Evolutionary conservation across 2,329 filamentous ascomycete species (phyloP), one percentile per base, ranked within the genome.

Genomic region (Fusarium poae): DNA sequence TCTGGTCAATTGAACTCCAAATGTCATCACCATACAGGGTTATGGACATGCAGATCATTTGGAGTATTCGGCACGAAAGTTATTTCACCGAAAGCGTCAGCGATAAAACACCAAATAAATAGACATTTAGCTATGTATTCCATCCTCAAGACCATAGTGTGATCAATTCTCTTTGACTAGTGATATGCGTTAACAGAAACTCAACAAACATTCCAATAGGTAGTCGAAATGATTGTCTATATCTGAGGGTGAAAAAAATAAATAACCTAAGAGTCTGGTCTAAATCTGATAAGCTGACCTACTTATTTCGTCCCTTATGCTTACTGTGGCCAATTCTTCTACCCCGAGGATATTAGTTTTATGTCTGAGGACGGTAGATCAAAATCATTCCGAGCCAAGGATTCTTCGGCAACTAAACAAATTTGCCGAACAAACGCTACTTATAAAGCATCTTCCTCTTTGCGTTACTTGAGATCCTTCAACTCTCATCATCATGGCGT

Each of bases 361-460:
- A 7, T 20, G 11, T 7, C 35, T 12, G 35, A 20, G 35, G 12
- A n/a, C 35, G 6, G 12, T 21, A 7, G 35, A 39, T 42, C 21
- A 16, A 23, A 23, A 9, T 20, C 35, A 39, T 16, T 16, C 40
- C 21, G 5, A 6, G 23, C 16, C 13, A n/a, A 16, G 23, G 10
- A n/a, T n/a, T 16, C 18, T 30, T 50, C 48, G 48, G 48, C 48
- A 39, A 50, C 18, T 27, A 50, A n/a, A 50, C 25, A n/a, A 50
- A 50, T 20, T 39, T 23, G 32, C 48, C 48, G 48, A 50, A 50
- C 11, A 3, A 25, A 11, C 32, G 46, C 23, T 39, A 50, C 23
- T 27, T 50, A 50, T 50, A 50, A 39, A 23, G 18, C 30, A 27
- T 9, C 40, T 29, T 45, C 2, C 27, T 45, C 18, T 44, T 10